Evolutionary conservation across 176 grass and related monocot genomes (phyloP), one percentile per base, ranked within the genome.

Genomic region (Chrysopogon serrulatus): DNA sequence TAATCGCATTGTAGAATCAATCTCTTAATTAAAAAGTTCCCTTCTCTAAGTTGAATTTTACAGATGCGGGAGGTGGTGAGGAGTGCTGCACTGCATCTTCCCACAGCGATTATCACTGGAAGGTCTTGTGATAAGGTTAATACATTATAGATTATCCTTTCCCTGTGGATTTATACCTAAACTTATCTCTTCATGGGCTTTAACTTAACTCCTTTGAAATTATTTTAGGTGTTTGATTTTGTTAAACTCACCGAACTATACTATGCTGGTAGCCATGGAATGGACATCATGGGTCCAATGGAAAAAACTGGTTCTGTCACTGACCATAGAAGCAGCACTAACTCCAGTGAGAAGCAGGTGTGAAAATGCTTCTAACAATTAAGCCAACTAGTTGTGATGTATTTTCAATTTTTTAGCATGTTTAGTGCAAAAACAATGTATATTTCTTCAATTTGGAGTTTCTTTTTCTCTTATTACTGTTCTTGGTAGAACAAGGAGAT

Each of bases 241-340:
- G 90, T 96, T 62, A 90, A 87, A 69, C 73, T 96, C 43, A 84
- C 85, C 23, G 88, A 92, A 82, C 76, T 95, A 31, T 87, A 89
- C 85, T 95, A 95, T 53, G 93, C 93, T 76, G 93, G 93, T 79
- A 92, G 93, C 71, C 93, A 96, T 75, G 90, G 93, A 71, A 96
- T 96, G 90, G 93, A 96, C 30, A 92, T 91, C 47, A 91, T 96
- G 83, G 86, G 86, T 39, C 90, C 90, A 73, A 15, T 83, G 24
- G 88, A 78, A 65, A 61, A 91, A 83, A 68, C 41, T 64, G 80
- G 65, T 33, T 77, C 31, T 17, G 21, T 53, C 32, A 54, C 57
- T 67, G 79, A 39, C 40, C 69, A 37, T 35, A 68, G 34, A 66
- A 68, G 24, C 68, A 33, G 18, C 18, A 45, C 26, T 1, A 66